Evolutionary conservation across 805 yeast genomes (phyloP).

Genomic region (Candida cerambycidarum): DNA sequence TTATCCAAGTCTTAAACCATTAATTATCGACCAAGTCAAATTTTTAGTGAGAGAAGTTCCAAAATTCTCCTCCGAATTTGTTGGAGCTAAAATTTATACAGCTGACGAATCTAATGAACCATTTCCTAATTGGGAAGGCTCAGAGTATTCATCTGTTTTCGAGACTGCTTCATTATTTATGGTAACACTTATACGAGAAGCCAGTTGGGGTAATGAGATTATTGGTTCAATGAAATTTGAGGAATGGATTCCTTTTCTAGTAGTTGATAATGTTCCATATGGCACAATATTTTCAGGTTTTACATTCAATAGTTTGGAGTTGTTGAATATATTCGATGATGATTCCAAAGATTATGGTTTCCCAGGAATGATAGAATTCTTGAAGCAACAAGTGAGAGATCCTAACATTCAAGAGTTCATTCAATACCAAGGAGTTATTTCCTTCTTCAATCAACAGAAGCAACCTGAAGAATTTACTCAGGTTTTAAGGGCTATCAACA

Average conservation of each 20-base stretch:
- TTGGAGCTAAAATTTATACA: constrained; percentile 39
- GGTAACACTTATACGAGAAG: constrained; percentile 52
- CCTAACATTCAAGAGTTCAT: constrained; percentile 31
- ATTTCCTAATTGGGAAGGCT: constrained; percentile 54
- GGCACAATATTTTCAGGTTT: constrained; percentile 60
- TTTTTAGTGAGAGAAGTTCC: constrained; percentile 49
- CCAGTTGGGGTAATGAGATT: constrained; percentile 45
- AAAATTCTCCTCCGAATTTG: constrained; percentile 23
- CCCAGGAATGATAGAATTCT: constrained; percentile 33
- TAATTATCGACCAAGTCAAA: constrained; percentile 50
- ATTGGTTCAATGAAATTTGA: constrained; percentile 38
- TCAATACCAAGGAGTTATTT: constrained; percentile 24
- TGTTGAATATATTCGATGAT: constrained; percentile 57
- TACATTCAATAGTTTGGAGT: constrained; percentile 50
- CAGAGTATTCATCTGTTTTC: constrained; percentile 44
- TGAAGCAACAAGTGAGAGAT: constrained; percentile 26
- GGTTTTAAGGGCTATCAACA: constrained; percentile 35
- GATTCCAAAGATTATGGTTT: constrained; percentile 51
- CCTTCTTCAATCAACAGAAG: constrained; percentile 36
- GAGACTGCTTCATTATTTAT: constrained; percentile 53
- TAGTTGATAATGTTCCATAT: constrained; percentile 55
- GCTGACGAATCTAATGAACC: constrained; percentile 24
- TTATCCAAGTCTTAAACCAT: constrained; percentile 68
- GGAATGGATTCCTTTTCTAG: constrained; percentile 49
- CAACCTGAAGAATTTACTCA: constrained; percentile 28